A percentile compares a stretch with the other conserved stretches of the same genome.
phyloP scores from a whole-genome alignment of 1,284 basidiomycete species.

The Filobasidium uniguttulatum region DNA sequence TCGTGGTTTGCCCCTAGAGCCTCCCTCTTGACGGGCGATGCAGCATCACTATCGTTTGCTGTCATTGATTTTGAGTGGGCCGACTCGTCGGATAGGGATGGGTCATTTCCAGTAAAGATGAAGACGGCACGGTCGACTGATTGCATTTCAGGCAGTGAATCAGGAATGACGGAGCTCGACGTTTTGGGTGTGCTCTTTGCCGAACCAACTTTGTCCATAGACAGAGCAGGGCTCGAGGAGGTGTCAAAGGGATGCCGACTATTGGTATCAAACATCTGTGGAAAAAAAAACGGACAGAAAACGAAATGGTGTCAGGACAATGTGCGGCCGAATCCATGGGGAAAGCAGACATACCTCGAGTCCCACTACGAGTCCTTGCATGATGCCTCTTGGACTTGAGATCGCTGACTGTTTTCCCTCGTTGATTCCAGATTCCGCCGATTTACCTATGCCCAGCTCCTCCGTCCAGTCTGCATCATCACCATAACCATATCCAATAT shows the following conservation, averaged over 20 bases:
- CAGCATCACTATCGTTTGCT: neutral
- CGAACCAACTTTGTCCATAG: too few relatives aligned
- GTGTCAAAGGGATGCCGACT: neutral
- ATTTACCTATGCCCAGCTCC: too few relatives aligned
- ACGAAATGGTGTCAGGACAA: too few relatives aligned
- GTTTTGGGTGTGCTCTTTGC: too few relatives aligned
- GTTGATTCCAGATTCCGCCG: neutral
- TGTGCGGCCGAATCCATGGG: neutral
- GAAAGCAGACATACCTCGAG: neutral
- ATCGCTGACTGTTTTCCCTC: neutral
- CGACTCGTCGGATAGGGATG: neutral
- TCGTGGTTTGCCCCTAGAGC: neutral
- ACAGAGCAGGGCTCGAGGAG: too few relatives aligned
- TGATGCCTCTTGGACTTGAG: neutral
- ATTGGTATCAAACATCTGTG: neutral
- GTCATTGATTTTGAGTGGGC: neutral
- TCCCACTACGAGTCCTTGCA: neutral
- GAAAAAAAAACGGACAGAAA: neutral
- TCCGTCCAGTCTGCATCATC: neutral
- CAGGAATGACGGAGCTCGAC: too few relatives aligned
- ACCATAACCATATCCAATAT: neutral
- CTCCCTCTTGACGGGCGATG: neutral
- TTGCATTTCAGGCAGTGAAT: too few relatives aligned
- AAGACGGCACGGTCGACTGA: too few relatives aligned
- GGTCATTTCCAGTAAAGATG: slow-evolving; percentile 6